Evolutionary conservation across 1,284 basidiomycete genomes (phyloP), one percentile per base, ranked within the genome.

Genomic region (Malassezia yamatoensis): DNA sequence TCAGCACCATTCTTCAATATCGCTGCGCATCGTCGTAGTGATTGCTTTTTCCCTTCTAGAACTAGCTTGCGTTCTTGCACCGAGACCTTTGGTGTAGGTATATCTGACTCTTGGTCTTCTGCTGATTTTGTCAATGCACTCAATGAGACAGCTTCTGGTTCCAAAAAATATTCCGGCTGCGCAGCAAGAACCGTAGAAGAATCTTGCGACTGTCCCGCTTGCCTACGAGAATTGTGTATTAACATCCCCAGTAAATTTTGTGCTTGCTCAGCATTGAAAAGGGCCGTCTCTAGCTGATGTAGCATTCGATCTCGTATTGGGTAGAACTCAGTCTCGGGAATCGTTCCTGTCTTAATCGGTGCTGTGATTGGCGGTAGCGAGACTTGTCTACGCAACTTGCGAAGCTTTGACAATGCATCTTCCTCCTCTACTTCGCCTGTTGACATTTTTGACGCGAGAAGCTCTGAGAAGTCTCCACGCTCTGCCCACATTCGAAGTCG

Each of bases 231-330:
- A 6, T 55, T 36, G 18, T 65, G 61, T 37, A 67, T 56, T 11
- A 67, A 53, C 65, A 68, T 67, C 0, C 65, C 65, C 5, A 68
- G 45, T 32, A 68, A 24, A 43, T 65, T 64, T 21, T 68, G 65
- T 18, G 65, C 67, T 35, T 65, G 67, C 53, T 65, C 66, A 16
- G 63, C 58, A 46, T 64, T 67, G 46, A 65, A 65, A 8, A 65
- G 63, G 1, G 65, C 66, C 10, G 60, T 41, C 10, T 67, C 66
- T 15, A 70, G 54, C 8, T 57, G 63, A 12, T 46, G 58, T 8
- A 70, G 43, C 34, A 70, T 60, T 7, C 54, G 39, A 34, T 55
- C 58, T 8, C 68, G 54, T 10, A 70, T 32, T 44, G 55, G 49
- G 9, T 64, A 49, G 33, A 70, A 67, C 37, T 70, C 62, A 37